phyloP scores from a whole-genome alignment of 805 yeast genomes.

The Myxozyma vanderwaltii region DNA sequence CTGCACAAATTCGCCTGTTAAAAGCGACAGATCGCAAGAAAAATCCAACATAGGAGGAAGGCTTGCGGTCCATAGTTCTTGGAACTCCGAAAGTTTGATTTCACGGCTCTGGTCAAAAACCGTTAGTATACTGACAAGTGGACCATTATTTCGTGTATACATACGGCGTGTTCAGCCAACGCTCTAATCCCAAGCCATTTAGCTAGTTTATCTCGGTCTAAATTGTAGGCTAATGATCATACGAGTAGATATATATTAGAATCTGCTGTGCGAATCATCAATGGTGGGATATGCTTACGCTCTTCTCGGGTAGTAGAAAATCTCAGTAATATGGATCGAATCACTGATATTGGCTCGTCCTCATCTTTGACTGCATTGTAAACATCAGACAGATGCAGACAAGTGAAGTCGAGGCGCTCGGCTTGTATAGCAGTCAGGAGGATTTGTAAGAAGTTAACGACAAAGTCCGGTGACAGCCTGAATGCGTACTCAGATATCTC shows the following conservation, averaged over 20 bases:
- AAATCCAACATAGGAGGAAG: constrained; percentile 54
- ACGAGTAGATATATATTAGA: neutral
- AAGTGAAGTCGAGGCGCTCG: constrained; percentile 29
- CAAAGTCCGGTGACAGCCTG: constrained; percentile 39
- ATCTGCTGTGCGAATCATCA: too few species aligned
- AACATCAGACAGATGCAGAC: constrained; percentile 31
- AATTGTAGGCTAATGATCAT: constrained; percentile 40
- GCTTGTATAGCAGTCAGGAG: constrained; percentile 38
- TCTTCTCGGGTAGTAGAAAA: constrained; percentile 44
- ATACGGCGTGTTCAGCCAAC: constrained; percentile 46
- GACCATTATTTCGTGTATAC: constrained; percentile 38
- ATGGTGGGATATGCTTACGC: constrained; percentile 13
- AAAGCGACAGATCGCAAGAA: constrained; percentile 58
- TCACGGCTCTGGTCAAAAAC: neutral
- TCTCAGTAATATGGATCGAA: constrained; percentile 53
- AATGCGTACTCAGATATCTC: constrained; percentile 49
- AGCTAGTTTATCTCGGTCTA: constrained; percentile 52
- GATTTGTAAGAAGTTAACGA: constrained; percentile 36
- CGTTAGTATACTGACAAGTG: neutral
- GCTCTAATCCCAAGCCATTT: constrained; percentile 66
- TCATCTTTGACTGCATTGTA: constrained; percentile 37
- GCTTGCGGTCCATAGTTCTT: constrained; percentile 39
- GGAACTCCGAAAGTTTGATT: constrained; percentile 30
- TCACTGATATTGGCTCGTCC: constrained; percentile 48
- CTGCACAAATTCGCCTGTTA: constrained; percentile 58